Percentiles rank a stretch among this genome's conserved stretches.
phyloP scores from a whole-genome alignment of 1,284 basidiomycete species.

The Macrocystidia cucumis region DNA sequence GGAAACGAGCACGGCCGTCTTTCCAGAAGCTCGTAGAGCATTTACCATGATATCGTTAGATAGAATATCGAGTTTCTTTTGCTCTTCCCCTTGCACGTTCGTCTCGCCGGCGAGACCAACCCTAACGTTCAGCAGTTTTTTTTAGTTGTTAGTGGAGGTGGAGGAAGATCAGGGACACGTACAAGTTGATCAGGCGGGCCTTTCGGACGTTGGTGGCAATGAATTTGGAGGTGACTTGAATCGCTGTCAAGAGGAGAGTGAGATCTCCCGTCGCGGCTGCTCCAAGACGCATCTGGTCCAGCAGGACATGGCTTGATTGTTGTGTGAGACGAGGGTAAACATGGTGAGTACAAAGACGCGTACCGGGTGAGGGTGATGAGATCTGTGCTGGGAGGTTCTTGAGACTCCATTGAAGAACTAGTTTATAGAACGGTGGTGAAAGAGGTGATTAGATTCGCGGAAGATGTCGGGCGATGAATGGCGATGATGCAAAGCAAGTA shows the following conservation, averaged over 20 bases:
- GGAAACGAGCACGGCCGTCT: conserved; percentile 94
- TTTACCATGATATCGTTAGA: conserved; percentile 99
- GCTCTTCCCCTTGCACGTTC: conserved; percentile 98
- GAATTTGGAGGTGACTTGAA: conserved; percentile 94
- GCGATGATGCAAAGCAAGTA: too few species aligned
- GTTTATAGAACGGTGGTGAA: conserved; percentile 1
- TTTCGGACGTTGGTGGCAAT: conserved; percentile 98
- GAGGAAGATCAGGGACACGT: conserved; percentile 3
- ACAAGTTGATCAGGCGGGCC: conserved; percentile 97
- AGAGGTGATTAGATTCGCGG: conserved; percentile 15
- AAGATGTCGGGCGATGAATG: conserved; percentile 21
- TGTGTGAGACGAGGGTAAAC: conserved; percentile 3
- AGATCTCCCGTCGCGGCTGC: conserved; percentile 85
- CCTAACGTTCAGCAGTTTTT: conserved; percentile 29
- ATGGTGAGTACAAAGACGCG: conserved; percentile 12
- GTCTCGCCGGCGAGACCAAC: conserved; percentile 94
- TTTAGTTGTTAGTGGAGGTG: neutral
- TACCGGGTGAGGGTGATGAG: conserved; percentile 89
- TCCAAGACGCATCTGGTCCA: conserved; percentile 77
- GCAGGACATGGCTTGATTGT: conserved; percentile 88
- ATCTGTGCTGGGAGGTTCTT: conserved; percentile 76
- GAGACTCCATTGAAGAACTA: conserved; percentile 35
- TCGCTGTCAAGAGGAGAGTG: conserved; percentile 90
- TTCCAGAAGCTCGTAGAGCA: conserved; percentile 86
- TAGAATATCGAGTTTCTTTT: conserved; percentile 98